Conservation (phyloP, 441 rosid genomes). For the Kokia cookei region DNA sequence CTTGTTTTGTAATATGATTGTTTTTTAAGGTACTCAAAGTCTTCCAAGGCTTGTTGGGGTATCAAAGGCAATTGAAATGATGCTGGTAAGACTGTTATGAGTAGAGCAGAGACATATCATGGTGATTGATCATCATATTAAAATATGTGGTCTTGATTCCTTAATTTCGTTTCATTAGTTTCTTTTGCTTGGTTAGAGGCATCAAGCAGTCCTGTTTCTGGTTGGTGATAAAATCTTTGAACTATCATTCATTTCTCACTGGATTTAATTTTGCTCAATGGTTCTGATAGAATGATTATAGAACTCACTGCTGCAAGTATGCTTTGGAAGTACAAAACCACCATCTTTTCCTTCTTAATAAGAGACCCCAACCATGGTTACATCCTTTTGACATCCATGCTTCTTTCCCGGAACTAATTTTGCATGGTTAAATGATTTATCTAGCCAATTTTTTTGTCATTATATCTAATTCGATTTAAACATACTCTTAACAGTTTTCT, state of each 20-base stretch:
- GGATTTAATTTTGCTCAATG: not conserved
- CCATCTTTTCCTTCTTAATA: not conserved
- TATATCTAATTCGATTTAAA: slow-evolving; percentile 1
- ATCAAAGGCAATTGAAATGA: slow-evolving; percentile 80
- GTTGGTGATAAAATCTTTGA: not conserved
- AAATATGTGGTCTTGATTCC: not conserved
- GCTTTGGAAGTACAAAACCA: not conserved
- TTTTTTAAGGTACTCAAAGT: slow-evolving; percentile 81
- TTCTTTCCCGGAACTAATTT: not conserved
- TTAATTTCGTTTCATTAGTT: not conserved
- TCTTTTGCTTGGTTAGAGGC: not conserved
- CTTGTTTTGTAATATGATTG: slow-evolving; percentile 7
- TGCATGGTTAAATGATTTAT: not conserved
- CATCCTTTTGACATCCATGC: not conserved
- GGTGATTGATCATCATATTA: not conserved
- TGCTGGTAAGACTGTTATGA: slow-evolving; percentile 50
- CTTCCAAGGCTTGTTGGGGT: slow-evolving; percentile 92
- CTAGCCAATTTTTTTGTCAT: not conserved
- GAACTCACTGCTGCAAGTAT: not conserved
- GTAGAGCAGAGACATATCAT: not conserved
- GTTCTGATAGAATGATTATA: not conserved
- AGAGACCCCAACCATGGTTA: not conserved
- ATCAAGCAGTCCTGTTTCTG: not conserved
- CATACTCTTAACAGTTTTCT: slow-evolving; percentile 48
- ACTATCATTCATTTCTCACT: not conserved